Evolutionary conservation across 805 yeast genomes (phyloP).

Genomic region (Saturnispora sekii): DNA sequence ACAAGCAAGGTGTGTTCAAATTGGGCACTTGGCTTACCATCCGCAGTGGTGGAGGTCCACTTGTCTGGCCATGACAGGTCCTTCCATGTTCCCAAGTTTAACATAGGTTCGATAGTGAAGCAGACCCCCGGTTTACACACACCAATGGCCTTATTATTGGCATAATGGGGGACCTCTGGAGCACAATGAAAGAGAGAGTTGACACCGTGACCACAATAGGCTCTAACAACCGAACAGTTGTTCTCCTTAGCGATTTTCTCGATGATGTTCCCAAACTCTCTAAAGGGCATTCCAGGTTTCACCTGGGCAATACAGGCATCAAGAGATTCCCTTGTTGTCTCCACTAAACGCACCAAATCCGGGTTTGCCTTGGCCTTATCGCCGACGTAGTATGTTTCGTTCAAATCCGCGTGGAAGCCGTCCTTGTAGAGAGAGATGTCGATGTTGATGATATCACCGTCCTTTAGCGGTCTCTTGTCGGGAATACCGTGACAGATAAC

Average conservation of each 20-base stretch:
- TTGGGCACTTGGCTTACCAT: slow-evolving; percentile 86
- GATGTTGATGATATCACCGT: slow-evolving; percentile 89
- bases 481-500: slow-evolving; percentile 97
- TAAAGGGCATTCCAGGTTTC: slow-evolving; percentile 86
- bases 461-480: slow-evolving; percentile 74
- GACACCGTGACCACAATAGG: slow-evolving; percentile 92
- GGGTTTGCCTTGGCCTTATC: slow-evolving; percentile 72
- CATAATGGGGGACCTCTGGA: slow-evolving; percentile 92
- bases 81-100: slow-evolving; percentile 70
- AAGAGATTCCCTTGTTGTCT: slow-evolving; percentile 80
- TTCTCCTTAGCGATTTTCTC: slow-evolving; percentile 77
- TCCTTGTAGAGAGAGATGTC: slow-evolving; percentile 79
- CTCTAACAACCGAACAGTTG: slow-evolving; percentile 76
- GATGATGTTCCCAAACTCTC: slow-evolving; percentile 78
- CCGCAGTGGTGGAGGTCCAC: slow-evolving; percentile 91
- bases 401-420: slow-evolving; percentile 90
- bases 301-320: slow-evolving; percentile 75
- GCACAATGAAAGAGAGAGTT: slow-evolving; percentile 81
- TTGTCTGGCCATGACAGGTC: slow-evolving; percentile 94
- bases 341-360: slow-evolving; percentile 82
- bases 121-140: slow-evolving; percentile 93
- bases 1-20: slow-evolving; percentile 90
- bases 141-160: slow-evolving; percentile 86
- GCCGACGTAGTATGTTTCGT: slow-evolving; percentile 95
- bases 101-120: slow-evolving; percentile 97